A percentile compares a stretch with the other conserved stretches of the same genome.
Evolutionary conservation across 2,329 filamentous ascomycete species (phyloP).

Genomic region (Chrysoporthe cubensis): DNA sequence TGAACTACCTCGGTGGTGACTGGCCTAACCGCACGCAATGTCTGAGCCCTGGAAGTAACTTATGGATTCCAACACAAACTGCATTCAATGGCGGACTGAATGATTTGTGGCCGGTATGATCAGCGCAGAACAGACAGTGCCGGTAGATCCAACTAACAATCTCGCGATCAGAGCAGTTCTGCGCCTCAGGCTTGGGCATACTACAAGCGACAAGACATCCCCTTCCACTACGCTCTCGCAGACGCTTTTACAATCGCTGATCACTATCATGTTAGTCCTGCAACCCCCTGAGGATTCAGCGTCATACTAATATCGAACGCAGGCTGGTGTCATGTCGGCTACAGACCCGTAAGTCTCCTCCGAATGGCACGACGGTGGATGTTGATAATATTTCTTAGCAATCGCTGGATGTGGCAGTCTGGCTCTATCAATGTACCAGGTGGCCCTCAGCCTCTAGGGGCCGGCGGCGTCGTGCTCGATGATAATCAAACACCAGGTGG

Average conservation of each 20-base stretch:
- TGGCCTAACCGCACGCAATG: constrained; percentile 54
- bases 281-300: neutral
- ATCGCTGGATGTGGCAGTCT: constrained; percentile 43
- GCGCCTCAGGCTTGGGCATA: constrained; percentile 57
- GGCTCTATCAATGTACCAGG: constrained; percentile 56
- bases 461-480: constrained; percentile 51
- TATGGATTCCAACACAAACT: constrained; percentile 54
- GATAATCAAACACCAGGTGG: constrained; percentile 52
- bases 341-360: constrained; percentile 45
- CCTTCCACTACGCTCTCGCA: constrained; percentile 57
- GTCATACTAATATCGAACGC: neutral
- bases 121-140: too few species aligned
- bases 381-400: constrained; percentile 30
- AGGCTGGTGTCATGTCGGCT: constrained; percentile 51
- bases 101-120: constrained; percentile 52
- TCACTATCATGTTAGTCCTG: constrained; percentile 47
- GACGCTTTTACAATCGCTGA: constrained; percentile 58
- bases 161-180: constrained; percentile 29
- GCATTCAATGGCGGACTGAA: constrained; percentile 55
- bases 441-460: constrained; percentile 36
- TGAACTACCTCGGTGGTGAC: constrained; percentile 53
- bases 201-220: constrained; percentile 53
- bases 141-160: neutral
- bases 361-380: neutral
- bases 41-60: constrained; percentile 54